Evolutionary conservation across 805 yeast genomes (phyloP).

Genomic region (Metschnikowia reukaufii): DNA sequence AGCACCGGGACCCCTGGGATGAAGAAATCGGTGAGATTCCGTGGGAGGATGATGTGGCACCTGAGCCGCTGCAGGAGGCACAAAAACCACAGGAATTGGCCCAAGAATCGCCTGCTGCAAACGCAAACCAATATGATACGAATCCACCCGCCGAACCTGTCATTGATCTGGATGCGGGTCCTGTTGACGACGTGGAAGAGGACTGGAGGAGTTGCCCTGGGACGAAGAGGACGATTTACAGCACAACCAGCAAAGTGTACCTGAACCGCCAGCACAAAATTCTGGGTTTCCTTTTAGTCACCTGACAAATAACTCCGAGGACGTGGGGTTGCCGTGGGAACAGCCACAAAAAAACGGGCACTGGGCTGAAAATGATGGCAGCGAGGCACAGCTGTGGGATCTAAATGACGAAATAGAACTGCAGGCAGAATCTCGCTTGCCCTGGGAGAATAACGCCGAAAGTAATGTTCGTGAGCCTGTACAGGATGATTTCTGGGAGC

Average conservation of each 20-base stretch:
- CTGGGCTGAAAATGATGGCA: too few relatives aligned
- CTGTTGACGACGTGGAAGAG: slow-evolving; percentile 1
- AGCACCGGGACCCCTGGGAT: slow-evolving; percentile 17
- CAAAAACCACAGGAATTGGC: not conserved
- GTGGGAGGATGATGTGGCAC: slow-evolving; percentile 19
- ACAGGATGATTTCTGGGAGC: slow-evolving; percentile 17
- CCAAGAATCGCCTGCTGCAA: not conserved
- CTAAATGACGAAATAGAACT: too few relatives aligned
- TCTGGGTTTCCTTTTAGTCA: not conserved
- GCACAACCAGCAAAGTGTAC: slow-evolving; percentile 1
- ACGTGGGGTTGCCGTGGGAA: not conserved
- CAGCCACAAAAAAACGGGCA: not conserved
- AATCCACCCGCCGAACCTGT: too few relatives aligned
- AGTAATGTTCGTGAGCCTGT: not conserved
- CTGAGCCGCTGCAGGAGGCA: slow-evolving; percentile 3
- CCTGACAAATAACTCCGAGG: slow-evolving; percentile 1
- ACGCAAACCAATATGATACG: too few relatives aligned
- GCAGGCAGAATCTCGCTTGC: too few relatives aligned
- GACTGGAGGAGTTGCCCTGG: slow-evolving; percentile 15
- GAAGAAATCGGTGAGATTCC: slow-evolving; percentile 20
- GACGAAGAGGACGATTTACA: slow-evolving; percentile 9
- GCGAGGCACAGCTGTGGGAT: too few relatives aligned
- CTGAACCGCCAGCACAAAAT: not conserved
- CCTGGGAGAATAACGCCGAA: not conserved
- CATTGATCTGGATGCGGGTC: too few relatives aligned